Conservation (phyloP, 306 rosid species). For the Geum urbanum region DNA sequence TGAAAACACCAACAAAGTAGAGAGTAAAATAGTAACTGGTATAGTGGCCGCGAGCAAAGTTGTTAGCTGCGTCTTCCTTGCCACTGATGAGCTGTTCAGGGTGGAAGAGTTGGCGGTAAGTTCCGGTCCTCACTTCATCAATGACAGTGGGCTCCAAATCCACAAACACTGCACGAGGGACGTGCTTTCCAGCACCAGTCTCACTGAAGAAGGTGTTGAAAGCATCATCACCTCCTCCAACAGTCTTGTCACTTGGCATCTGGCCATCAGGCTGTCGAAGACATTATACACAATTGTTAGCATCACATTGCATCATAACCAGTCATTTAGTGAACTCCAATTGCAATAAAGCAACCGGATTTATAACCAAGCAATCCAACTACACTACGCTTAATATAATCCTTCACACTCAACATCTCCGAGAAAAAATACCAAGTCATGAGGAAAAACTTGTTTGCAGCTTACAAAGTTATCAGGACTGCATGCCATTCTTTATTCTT, state of each 20-base stretch:
- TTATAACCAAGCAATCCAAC: neutral
- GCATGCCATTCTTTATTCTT: neutral
- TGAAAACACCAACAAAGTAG: neutral
- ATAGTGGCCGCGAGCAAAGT: slow-evolving; percentile 85
- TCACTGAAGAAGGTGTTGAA: slow-evolving; percentile 86
- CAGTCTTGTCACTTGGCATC: slow-evolving; percentile 68
- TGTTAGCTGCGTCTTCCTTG: slow-evolving; percentile 83
- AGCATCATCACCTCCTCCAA: slow-evolving; percentile 79
- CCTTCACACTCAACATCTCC: neutral
- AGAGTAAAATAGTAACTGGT: slow-evolving; percentile 40
- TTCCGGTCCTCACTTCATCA: slow-evolving; percentile 76
- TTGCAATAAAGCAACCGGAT: neutral
- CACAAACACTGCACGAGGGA: slow-evolving; percentile 76
- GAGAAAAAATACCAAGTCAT: neutral
- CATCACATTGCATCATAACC: neutral
- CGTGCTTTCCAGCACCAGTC: slow-evolving; percentile 81
- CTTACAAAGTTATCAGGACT: neutral
- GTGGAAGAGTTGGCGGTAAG: slow-evolving; percentile 74
- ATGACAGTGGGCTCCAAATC: slow-evolving; percentile 83
- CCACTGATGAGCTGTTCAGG: slow-evolving; percentile 81
- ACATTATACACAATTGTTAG: slow-evolving; percentile 5
- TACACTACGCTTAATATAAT: neutral
- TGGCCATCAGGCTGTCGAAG: slow-evolving; percentile 65
- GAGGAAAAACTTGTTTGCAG: neutral
- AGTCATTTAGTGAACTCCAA: neutral